Evolutionary conservation across 306 rosid species (phyloP), one percentile per base, ranked within the genome.

Genomic region (Castanea mollissima): DNA sequence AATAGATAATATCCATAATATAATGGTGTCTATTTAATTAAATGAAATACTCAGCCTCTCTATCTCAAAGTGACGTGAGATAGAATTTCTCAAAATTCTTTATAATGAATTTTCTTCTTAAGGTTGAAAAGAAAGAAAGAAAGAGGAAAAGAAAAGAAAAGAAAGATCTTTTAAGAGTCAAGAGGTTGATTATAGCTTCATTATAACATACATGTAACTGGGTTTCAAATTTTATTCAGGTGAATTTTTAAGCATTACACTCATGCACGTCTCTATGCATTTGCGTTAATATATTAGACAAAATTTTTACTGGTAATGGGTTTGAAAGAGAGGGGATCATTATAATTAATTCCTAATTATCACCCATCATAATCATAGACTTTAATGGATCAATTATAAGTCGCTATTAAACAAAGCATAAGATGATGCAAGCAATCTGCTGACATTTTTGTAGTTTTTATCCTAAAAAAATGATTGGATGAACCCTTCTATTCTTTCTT

Each of bases 381-480:
- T 49, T 71, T 32, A 70, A 78, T 70, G 75, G 75, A 57, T 82
- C 77, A 69, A 71, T 55, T 8, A 8, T 41, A n/a, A 31, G 63
- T 71, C 52, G 21, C 54, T 32, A 51, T 38, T 14, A 20, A 25
- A 49, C 54, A 10, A 10, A 78, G 87, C 87, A 55, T 69, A 77
- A 55, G 57, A 57, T 79, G 65, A 76, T 55, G 84, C 78, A 74
- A 56, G 55, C 29, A 13, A 73, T 56, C 32, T 11, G 29, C 62
- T 27, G 29, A 35, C 55, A 80, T 82, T 46, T 41, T 41, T 41
- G 12, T 8, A 9, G 46, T 41, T 41, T 58, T 56, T 77, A 81
- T 87, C 81, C 76, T 76, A 44, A 16, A 55, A 52, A 73, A 85
- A 85, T 79, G 85, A 87, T 79, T 84, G 91, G 76, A 58, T 77